A percentile compares a stretch with the other conserved stretches of the same genome.
These are phyloP conservation scores for Friedmanniomyces endolithicus DNA, from an alignment of 495 filamentous ascomycete species.

Conservation along the genomic window DNA sequence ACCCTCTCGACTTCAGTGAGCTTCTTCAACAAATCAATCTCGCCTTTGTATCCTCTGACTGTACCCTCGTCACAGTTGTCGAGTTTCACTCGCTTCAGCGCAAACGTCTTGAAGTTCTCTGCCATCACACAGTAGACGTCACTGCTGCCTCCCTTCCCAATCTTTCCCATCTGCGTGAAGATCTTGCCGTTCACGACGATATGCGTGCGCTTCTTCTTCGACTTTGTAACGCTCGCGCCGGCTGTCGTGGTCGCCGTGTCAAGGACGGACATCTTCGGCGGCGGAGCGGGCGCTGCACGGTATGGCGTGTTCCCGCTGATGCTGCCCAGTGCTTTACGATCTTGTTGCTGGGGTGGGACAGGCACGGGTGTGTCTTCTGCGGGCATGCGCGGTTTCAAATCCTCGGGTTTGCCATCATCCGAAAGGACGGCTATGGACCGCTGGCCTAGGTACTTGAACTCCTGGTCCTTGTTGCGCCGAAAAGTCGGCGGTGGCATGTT, in stretches of 20 bases:
- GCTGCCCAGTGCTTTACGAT: constrained; percentile 53
- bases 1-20: constrained; percentile 76
- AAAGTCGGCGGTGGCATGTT: constrained; percentile 69
- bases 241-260: constrained; percentile 80
- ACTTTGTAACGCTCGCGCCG: constrained; percentile 61
- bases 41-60: constrained; percentile 84
- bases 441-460: constrained; percentile 46
- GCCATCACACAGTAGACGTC: constrained; percentile 95
- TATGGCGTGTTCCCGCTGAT: constrained; percentile 65
- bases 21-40: constrained; percentile 82
- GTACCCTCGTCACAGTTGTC: constrained; percentile 77
- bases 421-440: constrained; percentile 39
- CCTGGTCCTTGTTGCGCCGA: constrained; percentile 52
- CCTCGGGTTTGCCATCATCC: constrained; percentile 17
- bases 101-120: constrained; percentile 88
- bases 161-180: constrained; percentile 76
- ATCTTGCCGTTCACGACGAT: constrained; percentile 82
- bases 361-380: constrained; percentile 20
- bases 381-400: constrained; percentile 3
- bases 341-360: constrained; percentile 15
- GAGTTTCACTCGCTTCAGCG: constrained; percentile 81
- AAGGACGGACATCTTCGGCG: constrained; percentile 87
- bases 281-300: constrained; percentile 52
- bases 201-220: constrained; percentile 59
- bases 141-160: constrained; percentile 83